Evolutionary conservation across 164 flowering plant genomes (phyloP), one percentile per base, ranked within the genome.

Genomic region (Vitis labrusca): DNA sequence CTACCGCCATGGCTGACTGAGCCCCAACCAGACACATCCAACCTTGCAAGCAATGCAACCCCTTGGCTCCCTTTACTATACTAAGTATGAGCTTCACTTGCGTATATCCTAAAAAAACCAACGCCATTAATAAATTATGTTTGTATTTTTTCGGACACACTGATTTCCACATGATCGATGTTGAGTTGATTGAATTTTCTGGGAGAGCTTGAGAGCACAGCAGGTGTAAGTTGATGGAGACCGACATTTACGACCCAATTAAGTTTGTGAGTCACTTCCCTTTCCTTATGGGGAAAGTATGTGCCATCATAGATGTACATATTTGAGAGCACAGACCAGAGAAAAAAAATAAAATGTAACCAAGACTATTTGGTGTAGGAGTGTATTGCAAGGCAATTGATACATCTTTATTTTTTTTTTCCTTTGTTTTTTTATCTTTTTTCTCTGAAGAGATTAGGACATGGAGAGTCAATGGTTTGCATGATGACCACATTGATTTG

Each of bases 11-110:
- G 27, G 27, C 27, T 59, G 50, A 16, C 75, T 17, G 66, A 59
- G 71, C 53, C 44, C 67, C 11, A 55, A 71, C 64, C 56, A 56
- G 71, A 50, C 68, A 66, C 49, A 32, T 16, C 68, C 64, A 71
- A 50, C 44, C 68, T 66, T 77, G 29, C 76, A 77, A 77, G 74
- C 74, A 73, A 65, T 60, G 74, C 64, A 66, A 70, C 63, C 19
- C 15, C 16, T 30, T 53, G n/a, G 14, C 27, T 11, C 50, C 8
- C 30, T 9, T 9, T 15, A 14, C 56, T 16, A 37, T 37, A 37
- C 44, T 37, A 37, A 5, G 44, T 37, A 37, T 6, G 44, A 37
- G 0, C 5, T 37, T 37, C 44, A 37, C 44, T 37, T 37, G 44
- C 44, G 44, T 37, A 37, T 37, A 37, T 6, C 44, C 44, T 37